phyloP scores from a whole-genome alignment of 169 alveolate species.

The Cryptosporidium muris region DNA sequence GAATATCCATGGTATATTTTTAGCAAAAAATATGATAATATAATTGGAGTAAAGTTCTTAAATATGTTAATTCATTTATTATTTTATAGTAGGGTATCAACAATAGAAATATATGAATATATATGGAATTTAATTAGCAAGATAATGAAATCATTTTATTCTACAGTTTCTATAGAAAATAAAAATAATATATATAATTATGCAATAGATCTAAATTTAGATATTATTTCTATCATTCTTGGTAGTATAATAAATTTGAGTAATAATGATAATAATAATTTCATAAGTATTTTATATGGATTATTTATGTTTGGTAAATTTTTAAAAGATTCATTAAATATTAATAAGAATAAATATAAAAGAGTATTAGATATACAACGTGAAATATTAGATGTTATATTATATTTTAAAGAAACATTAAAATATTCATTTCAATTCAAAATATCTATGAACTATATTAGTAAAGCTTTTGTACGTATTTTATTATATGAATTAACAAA shows the following conservation, averaged over 20 bases:
- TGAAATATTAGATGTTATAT: not conserved
- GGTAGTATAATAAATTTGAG: not conserved
- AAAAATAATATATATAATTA: not conserved
- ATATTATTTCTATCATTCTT: not conserved
- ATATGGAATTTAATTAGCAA: conserved; percentile 5
- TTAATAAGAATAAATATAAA: not conserved
- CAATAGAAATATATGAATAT: not conserved
- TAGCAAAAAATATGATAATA: conserved; percentile 44
- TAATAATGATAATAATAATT: conserved; percentile 4
- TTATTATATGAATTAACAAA: too few species aligned
- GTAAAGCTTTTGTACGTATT: too few species aligned
- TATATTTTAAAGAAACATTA: too few species aligned
- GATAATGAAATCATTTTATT: not conserved
- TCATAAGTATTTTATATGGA: not conserved
- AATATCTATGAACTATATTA: too few species aligned
- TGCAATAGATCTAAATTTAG: not conserved
- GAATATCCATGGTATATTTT: conserved; percentile 30
- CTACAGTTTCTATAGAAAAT: not conserved
- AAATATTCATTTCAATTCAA: too few species aligned
- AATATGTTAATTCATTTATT: conserved; percentile 13
- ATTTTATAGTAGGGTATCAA: conserved; percentile 13
- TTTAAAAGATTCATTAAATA: not conserved
- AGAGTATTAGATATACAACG: not conserved
- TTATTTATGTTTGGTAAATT: conserved; percentile 8
- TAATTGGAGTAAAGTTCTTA: not conserved